Conservation (phyloP, 441 rosid genomes). For the Populus hybrid region DNA sequence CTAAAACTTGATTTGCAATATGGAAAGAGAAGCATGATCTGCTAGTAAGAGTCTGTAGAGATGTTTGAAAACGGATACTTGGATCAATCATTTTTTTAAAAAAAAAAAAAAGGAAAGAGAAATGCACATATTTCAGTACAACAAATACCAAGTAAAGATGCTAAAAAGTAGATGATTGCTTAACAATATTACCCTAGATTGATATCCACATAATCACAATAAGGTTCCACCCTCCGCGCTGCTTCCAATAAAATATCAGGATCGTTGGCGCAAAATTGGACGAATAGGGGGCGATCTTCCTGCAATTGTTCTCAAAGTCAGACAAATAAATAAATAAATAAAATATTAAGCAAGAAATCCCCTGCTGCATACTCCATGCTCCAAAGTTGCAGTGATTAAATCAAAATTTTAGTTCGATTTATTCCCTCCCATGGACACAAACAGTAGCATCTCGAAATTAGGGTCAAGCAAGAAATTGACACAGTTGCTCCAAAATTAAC, state of each 20-base stretch:
- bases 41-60: background rate
- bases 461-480: background rate
- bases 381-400: background rate
- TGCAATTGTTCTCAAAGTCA: slow-evolving; percentile 32
- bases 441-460: background rate
- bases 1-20: background rate
- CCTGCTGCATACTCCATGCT: background rate
- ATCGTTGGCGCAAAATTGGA: slow-evolving; percentile 95
- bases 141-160: background rate
- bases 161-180: background rate
- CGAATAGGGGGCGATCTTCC: slow-evolving; percentile 96
- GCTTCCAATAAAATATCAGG: slow-evolving; percentile 76
- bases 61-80: background rate
- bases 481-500: background rate
- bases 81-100: background rate
- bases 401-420: background rate
- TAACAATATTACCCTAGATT: slow-evolving; percentile 65
- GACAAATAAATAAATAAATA: background rate
- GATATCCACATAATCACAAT: slow-evolving; percentile 87
- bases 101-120: background rate
- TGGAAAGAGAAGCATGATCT: background rate
- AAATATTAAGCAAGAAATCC: background rate
- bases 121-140: background rate
- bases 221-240: slow-evolving; percentile 70
- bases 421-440: background rate